Percentiles rank a stretch among this genome's conserved stretches.
These are phyloP conservation scores for Persicaria tinctoria DNA, from an alignment of 148 eudicot species.

Conservation along the genomic window DNA sequence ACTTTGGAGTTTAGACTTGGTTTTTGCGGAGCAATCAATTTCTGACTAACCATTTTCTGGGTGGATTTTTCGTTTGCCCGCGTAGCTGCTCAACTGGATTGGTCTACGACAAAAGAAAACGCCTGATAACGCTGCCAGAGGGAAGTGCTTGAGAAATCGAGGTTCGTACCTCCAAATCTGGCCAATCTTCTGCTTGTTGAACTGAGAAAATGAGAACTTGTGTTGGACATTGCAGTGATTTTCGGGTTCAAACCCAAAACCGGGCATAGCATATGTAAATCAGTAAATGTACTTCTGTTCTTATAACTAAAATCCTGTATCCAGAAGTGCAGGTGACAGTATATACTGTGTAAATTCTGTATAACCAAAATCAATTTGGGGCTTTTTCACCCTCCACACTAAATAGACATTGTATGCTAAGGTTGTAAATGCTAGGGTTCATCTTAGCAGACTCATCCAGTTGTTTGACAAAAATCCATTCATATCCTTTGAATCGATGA, in stretches of 20 bases:
- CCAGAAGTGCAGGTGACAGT: conserved; percentile 2
- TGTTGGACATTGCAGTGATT: background rate
- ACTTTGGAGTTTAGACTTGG: background rate
- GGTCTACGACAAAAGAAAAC: conserved; percentile 58
- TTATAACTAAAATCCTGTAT: background rate
- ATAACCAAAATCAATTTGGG: conserved; percentile 1
- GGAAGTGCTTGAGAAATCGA: conserved; percentile 28
- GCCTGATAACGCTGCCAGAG: conserved; percentile 85
- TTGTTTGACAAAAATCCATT: too few species aligned
- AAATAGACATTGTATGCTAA: background rate
- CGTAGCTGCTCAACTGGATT: conserved; percentile 63
- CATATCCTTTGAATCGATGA: too few species aligned
- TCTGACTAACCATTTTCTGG: background rate
- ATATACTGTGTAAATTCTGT: conserved; percentile 9
- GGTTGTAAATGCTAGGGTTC: background rate
- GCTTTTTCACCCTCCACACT: background rate
- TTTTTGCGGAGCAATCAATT: background rate
- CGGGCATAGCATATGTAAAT: conserved; percentile 9
- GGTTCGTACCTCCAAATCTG: background rate
- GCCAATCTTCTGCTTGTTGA: background rate
- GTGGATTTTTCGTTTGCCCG: conserved; percentile 8
- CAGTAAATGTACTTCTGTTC: background rate
- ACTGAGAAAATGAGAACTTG: background rate
- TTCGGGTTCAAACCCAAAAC: background rate
- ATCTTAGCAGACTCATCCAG: too few species aligned